A percentile compares a stretch with the other conserved stretches of the same genome.
These are phyloP conservation scores for Pythium folliculosum DNA, from an alignment of 352 stramenopile species.

Conservation along the genomic window DNA sequence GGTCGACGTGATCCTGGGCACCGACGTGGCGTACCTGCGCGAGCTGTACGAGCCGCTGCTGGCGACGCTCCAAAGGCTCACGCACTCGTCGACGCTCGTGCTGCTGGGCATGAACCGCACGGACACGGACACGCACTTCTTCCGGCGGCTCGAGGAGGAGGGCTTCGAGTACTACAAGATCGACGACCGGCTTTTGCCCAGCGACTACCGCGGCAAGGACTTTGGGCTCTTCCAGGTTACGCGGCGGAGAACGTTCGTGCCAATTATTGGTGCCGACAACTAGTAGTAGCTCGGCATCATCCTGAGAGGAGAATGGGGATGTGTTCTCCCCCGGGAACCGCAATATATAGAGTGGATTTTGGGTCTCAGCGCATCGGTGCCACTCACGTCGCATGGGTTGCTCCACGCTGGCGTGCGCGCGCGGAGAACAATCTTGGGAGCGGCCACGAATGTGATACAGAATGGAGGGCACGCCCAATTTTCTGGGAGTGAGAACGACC, in stretches of 20 bases:
- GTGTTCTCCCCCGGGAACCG: background rate
- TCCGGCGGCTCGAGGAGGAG: conserved; percentile 61
- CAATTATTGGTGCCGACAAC: conserved; percentile 6
- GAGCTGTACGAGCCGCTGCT: conserved; percentile 80
- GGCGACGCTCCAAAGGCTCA: conserved; percentile 55
- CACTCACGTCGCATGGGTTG: background rate
- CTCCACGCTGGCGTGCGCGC: background rate
- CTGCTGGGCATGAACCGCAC: conserved; percentile 75
- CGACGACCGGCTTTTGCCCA: conserved; percentile 51
- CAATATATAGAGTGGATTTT: background rate
- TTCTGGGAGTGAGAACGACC: background rate
- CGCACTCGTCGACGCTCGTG: conserved; percentile 47
- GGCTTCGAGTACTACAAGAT: conserved; percentile 88
- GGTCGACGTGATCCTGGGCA: conserved; percentile 79
- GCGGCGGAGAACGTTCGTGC: conserved; percentile 19
- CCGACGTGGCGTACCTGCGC: conserved; percentile 74
- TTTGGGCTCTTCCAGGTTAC: conserved; percentile 82
- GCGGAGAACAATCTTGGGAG: background rate
- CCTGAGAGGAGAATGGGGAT: background rate
- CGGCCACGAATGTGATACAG: background rate
- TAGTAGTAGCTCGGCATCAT: background rate
- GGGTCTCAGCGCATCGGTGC: background rate
- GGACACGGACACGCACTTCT: conserved; percentile 69
- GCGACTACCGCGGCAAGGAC: conserved; percentile 68
- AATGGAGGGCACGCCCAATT: no score